phyloP scores from a whole-genome alignment of 2,329 filamentous ascomycete genomes.

The Pseudocercospora fuligena region DNA sequence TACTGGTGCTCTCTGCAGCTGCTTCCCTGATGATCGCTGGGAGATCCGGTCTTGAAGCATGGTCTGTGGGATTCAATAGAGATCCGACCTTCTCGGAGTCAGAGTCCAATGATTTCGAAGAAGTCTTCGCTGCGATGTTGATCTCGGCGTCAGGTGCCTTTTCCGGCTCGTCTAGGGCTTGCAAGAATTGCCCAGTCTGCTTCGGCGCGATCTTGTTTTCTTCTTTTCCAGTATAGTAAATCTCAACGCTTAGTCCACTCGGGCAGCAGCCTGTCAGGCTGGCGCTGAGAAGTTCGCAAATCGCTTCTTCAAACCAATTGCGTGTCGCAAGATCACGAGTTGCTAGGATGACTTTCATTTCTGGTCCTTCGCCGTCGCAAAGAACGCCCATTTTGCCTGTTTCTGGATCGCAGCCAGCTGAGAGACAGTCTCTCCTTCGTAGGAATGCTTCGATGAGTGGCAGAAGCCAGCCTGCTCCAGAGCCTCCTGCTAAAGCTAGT shows the following conservation, averaged over 20 bases:
- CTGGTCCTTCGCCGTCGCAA: slow-evolving; percentile 13
- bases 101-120: slow-evolving; percentile 22
- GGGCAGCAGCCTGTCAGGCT: slow-evolving; percentile 24
- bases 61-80: neutral
- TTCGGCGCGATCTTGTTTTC: neutral
- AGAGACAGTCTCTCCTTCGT: slow-evolving; percentile 25
- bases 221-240: slow-evolving; percentile 27
- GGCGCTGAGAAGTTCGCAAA: slow-evolving; percentile 30
- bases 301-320: slow-evolving; percentile 44
- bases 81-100: neutral
- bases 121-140: slow-evolving; percentile 9
- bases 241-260: slow-evolving; percentile 22
- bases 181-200: neutral
- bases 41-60: slow-evolving; percentile 42
- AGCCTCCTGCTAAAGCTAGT: slow-evolving; percentile 61
- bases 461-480: slow-evolving; percentile 60
- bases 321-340: slow-evolving; percentile 44
- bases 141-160: slow-evolving; percentile 3
- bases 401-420: slow-evolving; percentile 21
- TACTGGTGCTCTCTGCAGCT: slow-evolving; percentile 12
- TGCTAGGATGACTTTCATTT: slow-evolving; percentile 38
- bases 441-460: slow-evolving; percentile 52
- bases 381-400: slow-evolving; percentile 15
- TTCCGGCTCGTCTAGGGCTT: slow-evolving; percentile 18
- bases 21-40: slow-evolving; percentile 36